Evolutionary conservation across 768 basidiomycete species (phyloP).

Genomic region (Cystobasidium onofrii): DNA sequence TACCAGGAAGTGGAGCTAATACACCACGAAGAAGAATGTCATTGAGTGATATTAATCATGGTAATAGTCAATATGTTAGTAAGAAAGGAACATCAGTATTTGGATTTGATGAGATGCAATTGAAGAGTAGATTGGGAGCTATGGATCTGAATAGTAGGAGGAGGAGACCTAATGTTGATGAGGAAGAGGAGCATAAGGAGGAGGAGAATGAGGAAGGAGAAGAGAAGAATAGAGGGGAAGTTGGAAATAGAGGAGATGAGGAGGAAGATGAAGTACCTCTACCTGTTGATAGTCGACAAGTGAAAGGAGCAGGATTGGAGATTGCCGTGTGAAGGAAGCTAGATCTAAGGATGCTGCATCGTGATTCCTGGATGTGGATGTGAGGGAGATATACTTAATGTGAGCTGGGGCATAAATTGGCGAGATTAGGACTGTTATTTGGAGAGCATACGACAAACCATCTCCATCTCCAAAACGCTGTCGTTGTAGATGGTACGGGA

Average conservation of each 20-base stretch:
- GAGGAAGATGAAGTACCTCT: constrained; percentile 25
- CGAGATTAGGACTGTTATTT: too few species aligned
- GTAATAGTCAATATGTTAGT: not conserved
- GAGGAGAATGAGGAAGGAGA: not conserved
- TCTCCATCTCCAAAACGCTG: too few species aligned
- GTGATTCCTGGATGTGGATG: too few species aligned
- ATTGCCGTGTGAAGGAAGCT: not conserved
- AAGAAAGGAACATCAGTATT: not conserved
- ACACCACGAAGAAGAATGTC: constrained; percentile 19
- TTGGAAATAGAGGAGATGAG: not conserved
- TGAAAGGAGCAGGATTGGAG: not conserved
- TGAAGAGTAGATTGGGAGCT: not conserved
- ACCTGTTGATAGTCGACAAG: constrained; percentile 14
- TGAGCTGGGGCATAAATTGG: too few species aligned
- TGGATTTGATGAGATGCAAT: constrained; percentile 5
- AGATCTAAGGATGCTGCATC: not conserved
- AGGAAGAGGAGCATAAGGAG: not conserved
- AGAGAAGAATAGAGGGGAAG: not conserved
- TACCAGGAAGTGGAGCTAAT: constrained; percentile 10
- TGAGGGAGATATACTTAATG: too few species aligned
- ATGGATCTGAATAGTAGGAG: constrained; percentile 3
- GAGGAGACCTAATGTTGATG: not conserved
- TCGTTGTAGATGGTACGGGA: too few species aligned
- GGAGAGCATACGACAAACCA: too few species aligned
- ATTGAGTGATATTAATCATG: not conserved